These are phyloP conservation scores for Annulohypoxylon moriforme DNA, from an alignment of 495 filamentous ascomycete genomes.

Conservation along the genomic window DNA sequence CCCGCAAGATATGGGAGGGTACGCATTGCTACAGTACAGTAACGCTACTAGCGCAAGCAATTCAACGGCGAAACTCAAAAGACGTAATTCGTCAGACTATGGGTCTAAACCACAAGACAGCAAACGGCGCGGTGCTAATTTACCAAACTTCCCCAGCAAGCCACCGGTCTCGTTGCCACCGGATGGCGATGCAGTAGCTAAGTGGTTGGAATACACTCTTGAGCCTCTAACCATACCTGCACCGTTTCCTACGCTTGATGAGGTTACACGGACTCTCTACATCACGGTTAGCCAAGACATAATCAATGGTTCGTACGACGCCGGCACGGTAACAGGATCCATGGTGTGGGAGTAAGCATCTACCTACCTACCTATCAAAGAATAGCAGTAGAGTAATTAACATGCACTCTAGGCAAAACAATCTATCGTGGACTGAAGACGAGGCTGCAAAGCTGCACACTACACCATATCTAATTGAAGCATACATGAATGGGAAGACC, in stretches of 20 bases:
- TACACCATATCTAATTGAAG: conserved; percentile 65
- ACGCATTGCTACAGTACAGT: conserved; percentile 65
- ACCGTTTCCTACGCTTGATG: conserved; percentile 58
- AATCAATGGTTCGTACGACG: conserved; percentile 51
- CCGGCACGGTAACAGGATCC: conserved; percentile 36
- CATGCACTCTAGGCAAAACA: conserved; percentile 55
- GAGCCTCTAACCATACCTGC: conserved; percentile 50
- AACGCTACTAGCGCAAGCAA: conserved; percentile 20
- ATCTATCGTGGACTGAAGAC: conserved; percentile 63
- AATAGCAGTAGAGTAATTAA: conserved; percentile 17
- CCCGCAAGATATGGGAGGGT: conserved; percentile 56
- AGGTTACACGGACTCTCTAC: conserved; percentile 66
- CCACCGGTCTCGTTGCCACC: conserved; percentile 56
- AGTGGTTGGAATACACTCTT: conserved; percentile 68
- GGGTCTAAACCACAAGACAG: conserved; percentile 3
- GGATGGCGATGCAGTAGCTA: conserved; percentile 43
- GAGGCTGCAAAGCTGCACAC: conserved; percentile 41
- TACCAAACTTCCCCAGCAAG: conserved; percentile 37
- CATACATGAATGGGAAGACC: conserved; percentile 60
- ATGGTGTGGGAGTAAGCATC: conserved; percentile 47
- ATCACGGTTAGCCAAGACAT: conserved; percentile 59
- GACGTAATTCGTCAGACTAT: not conserved
- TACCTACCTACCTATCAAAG: not conserved
- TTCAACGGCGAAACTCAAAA: conserved; percentile 6
- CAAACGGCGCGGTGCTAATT: conserved; percentile 3